phyloP scores from a whole-genome alignment of 1,284 basidiomycete genomes.

The Lignosus rhinocerotis region DNA sequence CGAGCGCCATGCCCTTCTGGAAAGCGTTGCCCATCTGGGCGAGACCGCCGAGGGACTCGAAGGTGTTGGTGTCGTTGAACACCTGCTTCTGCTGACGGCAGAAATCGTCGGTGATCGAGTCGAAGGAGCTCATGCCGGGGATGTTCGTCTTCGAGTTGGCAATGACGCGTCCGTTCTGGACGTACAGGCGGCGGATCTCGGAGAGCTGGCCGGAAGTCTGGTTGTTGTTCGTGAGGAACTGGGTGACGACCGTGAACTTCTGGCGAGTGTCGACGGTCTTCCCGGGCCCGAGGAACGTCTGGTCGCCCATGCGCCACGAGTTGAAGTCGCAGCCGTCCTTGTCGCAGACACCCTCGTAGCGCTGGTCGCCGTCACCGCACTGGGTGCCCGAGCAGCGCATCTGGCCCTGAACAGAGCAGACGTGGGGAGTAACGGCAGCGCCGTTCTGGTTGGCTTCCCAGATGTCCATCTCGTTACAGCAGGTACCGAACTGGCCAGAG shows the following conservation, averaged over 20 bases:
- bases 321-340: constrained; percentile 59
- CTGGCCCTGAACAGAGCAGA: constrained; percentile 42
- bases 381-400: constrained; percentile 38
- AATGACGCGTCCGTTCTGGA: constrained; percentile 52
- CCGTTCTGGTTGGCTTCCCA: constrained; percentile 58
- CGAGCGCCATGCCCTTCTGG: constrained; percentile 51
- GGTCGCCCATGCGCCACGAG: constrained; percentile 55
- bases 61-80: constrained; percentile 45
- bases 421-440: constrained; percentile 53
- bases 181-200: constrained; percentile 55
- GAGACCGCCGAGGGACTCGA: constrained; percentile 47
- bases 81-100: constrained; percentile 39
- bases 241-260: constrained; percentile 55
- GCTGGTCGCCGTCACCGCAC: constrained; percentile 33
- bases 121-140: constrained; percentile 38
- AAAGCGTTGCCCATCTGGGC: constrained; percentile 45
- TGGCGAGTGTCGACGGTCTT: constrained; percentile 45
- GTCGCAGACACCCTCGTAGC: constrained; percentile 46
- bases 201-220: constrained; percentile 45
- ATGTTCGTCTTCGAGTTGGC: constrained; percentile 48
- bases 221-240: constrained; percentile 51
- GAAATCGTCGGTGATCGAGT: constrained; percentile 41
- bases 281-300: constrained; percentile 48
- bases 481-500: constrained; percentile 46
- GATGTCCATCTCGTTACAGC: constrained; percentile 60